Base-by-base conservation (phyloP, 2,329 filamentous ascomycete species). In the Tolypocladium sp. region DNA sequence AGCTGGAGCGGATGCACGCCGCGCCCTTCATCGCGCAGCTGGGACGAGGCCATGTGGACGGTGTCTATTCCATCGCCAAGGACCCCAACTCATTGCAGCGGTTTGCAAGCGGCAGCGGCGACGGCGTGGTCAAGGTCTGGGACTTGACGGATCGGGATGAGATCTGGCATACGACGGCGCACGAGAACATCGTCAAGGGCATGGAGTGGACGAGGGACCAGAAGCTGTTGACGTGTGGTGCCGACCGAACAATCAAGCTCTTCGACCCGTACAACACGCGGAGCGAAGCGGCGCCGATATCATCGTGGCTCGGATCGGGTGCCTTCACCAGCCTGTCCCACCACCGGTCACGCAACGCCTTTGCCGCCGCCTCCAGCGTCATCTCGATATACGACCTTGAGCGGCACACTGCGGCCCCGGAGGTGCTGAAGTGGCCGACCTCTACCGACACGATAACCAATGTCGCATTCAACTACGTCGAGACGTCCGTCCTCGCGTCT, bases 121-220 rank as follows among this genome's bases (percentile, higher is more conserved):
- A 99, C 73, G 93, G 94, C 64, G 86, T 97, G 12, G 84, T 99
- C 60, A 99, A 99, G 75, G 89, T 94, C 40, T 96, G 92, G 92
- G 88, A 95, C 58, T 63, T 94, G 67, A 82, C 86, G 12, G 87
- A 80, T 62, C 79, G 84, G 59, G 85, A 89, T 35, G 88, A 94
- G 70, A 81, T 88, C 55, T 93, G 90, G 87, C 82, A 90, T 67
- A 82, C 83, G 3, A 85, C 89, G 63, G 93, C 92, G 30, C 95
- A 99, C 71, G 90, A 96, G 67, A 96, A 96, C 66, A 88, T 97
- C 52, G 91, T 97, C 66, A 96, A 96, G 78, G 90, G 89, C 17
- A 81, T 97, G 70, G 89, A 87, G 66, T 99, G 93, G 89, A 96
- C 92, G 3, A 82, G 85, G 52, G 91, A 96, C 66, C 84, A 87